Evolutionary conservation across 1,284 basidiomycete species (phyloP), one percentile per base, ranked within the genome.

Genomic region (Sutorius eximius): DNA sequence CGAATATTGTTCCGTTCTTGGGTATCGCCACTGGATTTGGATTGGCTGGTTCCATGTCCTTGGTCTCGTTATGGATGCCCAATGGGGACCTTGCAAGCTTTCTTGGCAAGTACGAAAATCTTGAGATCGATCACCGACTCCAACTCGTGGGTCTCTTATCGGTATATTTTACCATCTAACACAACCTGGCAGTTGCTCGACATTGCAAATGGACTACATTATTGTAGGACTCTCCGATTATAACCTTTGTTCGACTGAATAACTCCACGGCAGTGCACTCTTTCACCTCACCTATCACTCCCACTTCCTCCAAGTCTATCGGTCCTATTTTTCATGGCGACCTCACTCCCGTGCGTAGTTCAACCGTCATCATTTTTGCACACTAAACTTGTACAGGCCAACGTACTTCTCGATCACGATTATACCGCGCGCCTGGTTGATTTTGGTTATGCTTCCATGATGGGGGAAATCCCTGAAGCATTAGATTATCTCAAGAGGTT

Each of bases 31-130:
- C 40, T 16, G 58, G 58, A 7, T 58, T 60, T 38, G 58, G 58
- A 13, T 2, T 44, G 16, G 5, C 1, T 13, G 52, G 45, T 29
- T 42, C 52, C n/a, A 33, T 10, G 32, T 55, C 57, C 32, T 45
- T 59, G 20, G 57, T 59, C 3, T 59, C 57, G 2, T 41, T 12
- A 16, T 59, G 53, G 58, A 60, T 60, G 59, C 33, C 48, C 13
- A 37, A 60, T 3, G 57, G 54, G 8, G 52, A 54, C 13, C 48
- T 59, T 15, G n/a, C 32, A 6, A 41, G 2, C 9, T 49, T 61
- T 13, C 29, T 57, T n/a, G 12, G 8, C 1, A 5, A 32, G 1
- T 15, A 60, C 5, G 12, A 37, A 13, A n/a, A 22, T 36, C 45
- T 60, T 2, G 18, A 3, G 20, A 15, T 48, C 20, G 38, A 10